These are phyloP conservation scores for Fusarium miscanthi DNA, from an alignment of 2,329 filamentous ascomycete species.

Conservation along the genomic window DNA sequence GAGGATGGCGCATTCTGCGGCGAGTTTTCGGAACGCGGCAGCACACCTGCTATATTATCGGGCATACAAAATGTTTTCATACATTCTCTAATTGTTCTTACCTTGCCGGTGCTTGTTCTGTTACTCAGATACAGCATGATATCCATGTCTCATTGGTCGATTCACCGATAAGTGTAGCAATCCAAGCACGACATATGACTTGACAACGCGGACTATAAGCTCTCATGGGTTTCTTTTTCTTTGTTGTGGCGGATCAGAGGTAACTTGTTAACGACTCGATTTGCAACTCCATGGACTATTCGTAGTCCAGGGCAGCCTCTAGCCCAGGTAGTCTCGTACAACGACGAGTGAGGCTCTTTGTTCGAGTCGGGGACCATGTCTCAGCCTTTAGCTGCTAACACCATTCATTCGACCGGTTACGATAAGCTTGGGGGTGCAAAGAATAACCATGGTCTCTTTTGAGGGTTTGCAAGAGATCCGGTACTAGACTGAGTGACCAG, in stretches of 20 bases:
- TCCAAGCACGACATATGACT: background rate
- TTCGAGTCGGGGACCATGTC: background rate
- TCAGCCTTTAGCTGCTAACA: background rate
- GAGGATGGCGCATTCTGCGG: background rate
- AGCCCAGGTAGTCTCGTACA: background rate
- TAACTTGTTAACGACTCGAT: background rate
- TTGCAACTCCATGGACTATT: background rate
- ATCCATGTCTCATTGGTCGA: background rate
- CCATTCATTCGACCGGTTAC: background rate
- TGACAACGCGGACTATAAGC: too few species aligned
- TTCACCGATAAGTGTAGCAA: background rate
- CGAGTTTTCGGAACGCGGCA: constrained; percentile 2
- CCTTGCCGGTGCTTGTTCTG: background rate
- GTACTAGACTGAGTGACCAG: too few species aligned
- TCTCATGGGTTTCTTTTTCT: background rate
- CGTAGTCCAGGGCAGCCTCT: background rate
- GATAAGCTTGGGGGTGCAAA: background rate
- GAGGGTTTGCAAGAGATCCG: background rate
- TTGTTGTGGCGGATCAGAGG: background rate
- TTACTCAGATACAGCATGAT: background rate
- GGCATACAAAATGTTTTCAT: constrained; percentile 7
- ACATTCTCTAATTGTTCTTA: background rate
- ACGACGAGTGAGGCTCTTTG: background rate
- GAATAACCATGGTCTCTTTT: background rate
- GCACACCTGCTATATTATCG: constrained; percentile 13